Base-by-base conservation (phyloP, 2,329 filamentous ascomycete genomes). In the Sphaerulina vaccinii region DNA sequence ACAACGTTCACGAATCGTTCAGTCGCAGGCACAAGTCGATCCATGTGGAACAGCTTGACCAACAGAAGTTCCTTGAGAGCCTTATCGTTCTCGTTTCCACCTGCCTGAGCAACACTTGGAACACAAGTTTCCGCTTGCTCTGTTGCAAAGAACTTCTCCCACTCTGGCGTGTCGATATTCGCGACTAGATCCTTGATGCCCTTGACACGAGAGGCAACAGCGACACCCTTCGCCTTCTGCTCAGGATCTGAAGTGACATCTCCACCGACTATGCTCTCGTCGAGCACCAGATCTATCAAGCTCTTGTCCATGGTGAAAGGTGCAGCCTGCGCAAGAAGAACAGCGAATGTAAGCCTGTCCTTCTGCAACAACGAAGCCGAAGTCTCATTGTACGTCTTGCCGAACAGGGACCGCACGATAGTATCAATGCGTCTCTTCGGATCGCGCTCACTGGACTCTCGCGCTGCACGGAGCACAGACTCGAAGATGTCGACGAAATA, bases 401-500 rank as follows among this genome's bases (percentile, higher is more conserved):
- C 83, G 65, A 99, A 99, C 10, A 99, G 79, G 64, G 96, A 88
- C 60, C 85, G 86, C 63, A 99, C 84, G 61, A 99, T 99, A 48
- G 92, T 84, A 66, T 96, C 88, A 43, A 93, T 86, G 29, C 93
- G 87, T 11, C 78, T 79, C 60, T 89, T 84, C 5, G 65, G 56
- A 23, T 68, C 66, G 5, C 60, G 59, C 51, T 68, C 65, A 72
- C 95, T 83, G 58, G 93, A 86, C 54, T 83, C 84, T 65, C 86
- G 85, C 71, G 95, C 95, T 52, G 83, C 81, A 62, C 87, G 87
- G 33, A 99, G 79, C 6, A 99, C 93, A 5, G 87, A 84, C 68
- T 95, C 88, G 81, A 99, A 99, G 62, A 99, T 99, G 69, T 96
- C 88, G 49, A 96, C 82, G 74, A 99, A 99, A 74, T 96, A 99